These are phyloP conservation scores for Microcyclospora pomicola DNA, from an alignment of 2,329 filamentous ascomycete species.

Conservation along the genomic window DNA sequence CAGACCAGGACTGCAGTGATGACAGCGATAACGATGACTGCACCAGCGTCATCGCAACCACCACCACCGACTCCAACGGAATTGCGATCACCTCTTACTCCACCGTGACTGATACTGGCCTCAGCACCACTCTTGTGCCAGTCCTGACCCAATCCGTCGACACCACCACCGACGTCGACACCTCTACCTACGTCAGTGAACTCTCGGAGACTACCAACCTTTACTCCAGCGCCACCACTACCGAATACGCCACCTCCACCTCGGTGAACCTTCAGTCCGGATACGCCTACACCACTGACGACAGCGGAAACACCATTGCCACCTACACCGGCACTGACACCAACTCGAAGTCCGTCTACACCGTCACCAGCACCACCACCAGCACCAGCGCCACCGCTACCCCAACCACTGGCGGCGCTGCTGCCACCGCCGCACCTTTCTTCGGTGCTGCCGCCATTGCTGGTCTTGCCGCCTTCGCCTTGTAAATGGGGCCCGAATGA, in stretches of 20 bases:
- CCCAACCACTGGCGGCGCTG: too few relatives aligned
- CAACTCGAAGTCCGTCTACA: too few relatives aligned
- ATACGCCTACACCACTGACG: constrained; percentile 6
- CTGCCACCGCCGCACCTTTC: too few relatives aligned
- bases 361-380: too few relatives aligned
- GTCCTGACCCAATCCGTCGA: constrained; percentile 3
- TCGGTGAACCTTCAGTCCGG: constrained; percentile 5
- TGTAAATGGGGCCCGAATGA: too few relatives aligned
- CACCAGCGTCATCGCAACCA: constrained; percentile 1
- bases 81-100: constrained; percentile 2
- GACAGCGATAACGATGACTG: constrained; percentile 4
- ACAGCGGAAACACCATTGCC: constrained; percentile 2
- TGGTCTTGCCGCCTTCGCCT: too few relatives aligned
- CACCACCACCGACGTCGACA: constrained; percentile 3
- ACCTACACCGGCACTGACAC: constrained; percentile 4
- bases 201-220: constrained; percentile 4
- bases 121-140: constrained; percentile 4
- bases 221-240: constrained; percentile 6
- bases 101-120: constrained; percentile 4
- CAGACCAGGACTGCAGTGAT: constrained; percentile 4
- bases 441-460: too few relatives aligned
- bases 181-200: constrained; percentile 1
- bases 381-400: too few relatives aligned
- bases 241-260: constrained; percentile 5
- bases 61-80: constrained; percentile 3